Base-by-base conservation (phyloP, 2,329 filamentous ascomycete genomes). In the Microdochium bolleyi region DNA sequence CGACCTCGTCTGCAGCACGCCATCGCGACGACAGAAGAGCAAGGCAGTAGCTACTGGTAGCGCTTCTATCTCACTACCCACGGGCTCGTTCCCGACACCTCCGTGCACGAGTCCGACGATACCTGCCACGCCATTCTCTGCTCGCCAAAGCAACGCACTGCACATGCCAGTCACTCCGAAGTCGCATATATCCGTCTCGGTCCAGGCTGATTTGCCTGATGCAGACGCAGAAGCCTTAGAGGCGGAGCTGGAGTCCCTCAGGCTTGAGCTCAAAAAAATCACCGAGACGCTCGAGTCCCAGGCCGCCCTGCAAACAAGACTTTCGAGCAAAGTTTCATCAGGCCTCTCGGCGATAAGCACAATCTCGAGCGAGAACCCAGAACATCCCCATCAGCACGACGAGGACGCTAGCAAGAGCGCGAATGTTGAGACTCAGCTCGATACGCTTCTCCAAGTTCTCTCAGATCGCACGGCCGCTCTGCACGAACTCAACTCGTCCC, bases 1-100 rank as follows among this genome's bases (percentile, higher is more conserved):
- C 0, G 76, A 82, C 27, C 59, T 81, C 2, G 64, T 70, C 8
- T 75, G 73, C 58, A 76, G 79, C 61, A 83, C 79, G 2, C 79
- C 79, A 0, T 72, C 73, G 0, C 62, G 66, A 14, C 52, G 57
- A 7, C 54, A 62, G 2, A 61, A 67, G 16, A 62, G 66, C 44
- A 62, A 66, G 48, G 61, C 65, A n/a, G 25, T 49, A 21, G n/a
- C 48, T 11, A 24, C 52, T n/a, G 48, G 24, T 8, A 24, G 24
- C 24, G 13, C 14, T 13, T 9, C 8, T 8, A 22, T 25, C n/a
- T 54, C 14, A 24, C 51, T 53, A 3, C 51, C 48, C n/a, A 53
- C 55, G 2, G 52, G 49, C 19, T 80, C 77, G 0, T 81, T 82
- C 56, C 74, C 75, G 3, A 80, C 78, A 0, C 80, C 80, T 0